phyloP scores from a whole-genome alignment of 2,329 filamentous ascomycete species.

The Colletotrichum shisoi region DNA sequence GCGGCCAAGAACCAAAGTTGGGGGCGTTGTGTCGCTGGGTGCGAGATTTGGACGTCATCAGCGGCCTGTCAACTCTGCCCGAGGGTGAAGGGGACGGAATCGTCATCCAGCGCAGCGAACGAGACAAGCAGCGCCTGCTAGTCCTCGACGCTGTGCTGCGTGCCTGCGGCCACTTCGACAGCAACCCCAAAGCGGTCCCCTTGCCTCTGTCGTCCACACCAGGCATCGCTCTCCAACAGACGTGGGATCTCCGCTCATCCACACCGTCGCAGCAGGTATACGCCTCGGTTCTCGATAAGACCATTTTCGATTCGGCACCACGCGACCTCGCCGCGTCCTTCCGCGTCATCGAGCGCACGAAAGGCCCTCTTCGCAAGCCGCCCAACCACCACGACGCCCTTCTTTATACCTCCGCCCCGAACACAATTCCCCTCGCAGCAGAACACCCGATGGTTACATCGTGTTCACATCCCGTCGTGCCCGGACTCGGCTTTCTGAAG shows the following conservation, averaged over 20 bases:
- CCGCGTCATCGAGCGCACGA: slow-evolving; percentile 67
- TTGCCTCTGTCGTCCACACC: slow-evolving; percentile 46
- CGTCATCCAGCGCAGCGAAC: slow-evolving; percentile 50
- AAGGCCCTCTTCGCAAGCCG: slow-evolving; percentile 68
- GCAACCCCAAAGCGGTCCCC: slow-evolving; percentile 47
- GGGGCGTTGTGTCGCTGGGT: slow-evolving; percentile 77
- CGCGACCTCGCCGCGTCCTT: slow-evolving; percentile 54
- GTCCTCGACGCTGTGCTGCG: slow-evolving; percentile 71
- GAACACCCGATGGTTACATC: slow-evolving; percentile 58
- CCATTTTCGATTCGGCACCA: slow-evolving; percentile 57
- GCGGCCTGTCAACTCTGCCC: slow-evolving; percentile 66
- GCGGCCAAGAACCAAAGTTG: slow-evolving; percentile 70
- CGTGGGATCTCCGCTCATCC: slow-evolving; percentile 65
- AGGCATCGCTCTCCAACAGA: slow-evolving; percentile 63
- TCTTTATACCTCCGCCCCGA: slow-evolving; percentile 66
- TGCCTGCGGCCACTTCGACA: slow-evolving; percentile 68
- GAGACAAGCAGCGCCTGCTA: slow-evolving; percentile 63
- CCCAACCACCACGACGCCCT: slow-evolving; percentile 73
- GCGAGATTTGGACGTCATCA: slow-evolving; percentile 73
- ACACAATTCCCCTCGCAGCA: slow-evolving; percentile 62
- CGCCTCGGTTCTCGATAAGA: slow-evolving; percentile 65
- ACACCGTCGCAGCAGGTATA: slow-evolving; percentile 58
- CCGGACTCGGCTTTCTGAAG: slow-evolving; percentile 66
- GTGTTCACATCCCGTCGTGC: slow-evolving; percentile 68
- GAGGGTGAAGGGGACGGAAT: slow-evolving; percentile 48